A percentile compares a stretch with the other conserved stretches of the same genome.
These are phyloP conservation scores for Vachellia collinsii DNA, from an alignment of 306 rosid species.

Conservation along the genomic window DNA sequence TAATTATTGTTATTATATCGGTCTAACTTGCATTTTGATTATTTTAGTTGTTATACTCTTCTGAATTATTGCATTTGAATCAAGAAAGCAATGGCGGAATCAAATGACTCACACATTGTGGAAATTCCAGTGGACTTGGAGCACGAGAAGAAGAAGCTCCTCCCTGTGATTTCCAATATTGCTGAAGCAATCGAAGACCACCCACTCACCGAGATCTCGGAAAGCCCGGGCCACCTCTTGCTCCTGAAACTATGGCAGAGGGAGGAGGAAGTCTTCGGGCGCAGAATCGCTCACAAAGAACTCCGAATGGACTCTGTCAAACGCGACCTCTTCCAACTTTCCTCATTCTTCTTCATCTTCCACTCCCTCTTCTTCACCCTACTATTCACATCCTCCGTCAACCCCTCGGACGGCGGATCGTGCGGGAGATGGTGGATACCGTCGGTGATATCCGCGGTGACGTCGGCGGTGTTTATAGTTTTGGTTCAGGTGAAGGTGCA, in stretches of 20 bases:
- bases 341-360: slow-evolving; percentile 70
- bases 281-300: slow-evolving; percentile 56
- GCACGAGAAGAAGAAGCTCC: slow-evolving; percentile 48
- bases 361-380: slow-evolving; percentile 69
- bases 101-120: slow-evolving; percentile 61
- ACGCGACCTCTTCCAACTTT: slow-evolving; percentile 70
- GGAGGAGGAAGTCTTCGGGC: slow-evolving; percentile 69
- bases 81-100: slow-evolving; percentile 58
- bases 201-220: slow-evolving; percentile 77
- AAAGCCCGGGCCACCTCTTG: slow-evolving; percentile 78
- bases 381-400: slow-evolving; percentile 62
- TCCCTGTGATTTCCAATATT: slow-evolving; percentile 37
- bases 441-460: slow-evolving; percentile 47
- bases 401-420: background rate
- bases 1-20: background rate
- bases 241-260: slow-evolving; percentile 92
- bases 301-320: slow-evolving; percentile 55
- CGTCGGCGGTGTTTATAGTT: slow-evolving; percentile 62
- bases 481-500: slow-evolving; percentile 61
- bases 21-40: background rate
- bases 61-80: background rate
- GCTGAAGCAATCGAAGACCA: slow-evolving; percentile 75
- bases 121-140: slow-evolving; percentile 82
- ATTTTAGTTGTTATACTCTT: background rate
- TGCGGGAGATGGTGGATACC: slow-evolving; percentile 90